Conservation (phyloP, 805 yeast genomes). For the Teunomyces cretensis region DNA sequence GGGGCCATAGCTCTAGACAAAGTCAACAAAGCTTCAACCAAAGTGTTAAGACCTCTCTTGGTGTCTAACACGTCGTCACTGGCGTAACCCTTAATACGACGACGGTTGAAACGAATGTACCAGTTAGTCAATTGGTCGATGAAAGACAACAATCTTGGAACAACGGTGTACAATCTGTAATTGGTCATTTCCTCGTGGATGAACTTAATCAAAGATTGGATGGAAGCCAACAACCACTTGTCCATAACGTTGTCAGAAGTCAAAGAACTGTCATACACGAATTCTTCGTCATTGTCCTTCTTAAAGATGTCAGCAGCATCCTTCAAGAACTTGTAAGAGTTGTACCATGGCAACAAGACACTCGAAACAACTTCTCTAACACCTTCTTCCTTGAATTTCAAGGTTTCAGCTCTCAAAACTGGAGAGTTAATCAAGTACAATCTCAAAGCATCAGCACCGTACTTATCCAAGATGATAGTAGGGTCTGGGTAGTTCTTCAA, state of each 20-base stretch:
- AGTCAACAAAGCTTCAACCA: constrained; percentile 85
- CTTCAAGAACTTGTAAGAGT: constrained; percentile 93
- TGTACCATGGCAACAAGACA: constrained; percentile 98
- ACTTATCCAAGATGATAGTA: constrained; percentile 69
- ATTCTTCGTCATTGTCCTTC: constrained; percentile 70
- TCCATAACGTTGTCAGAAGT: constrained; percentile 91
- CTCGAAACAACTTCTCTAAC: constrained; percentile 96
- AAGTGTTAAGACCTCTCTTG: constrained; percentile 80
- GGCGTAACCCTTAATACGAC: constrained; percentile 85
- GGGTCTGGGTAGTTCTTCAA: constrained; percentile 98
- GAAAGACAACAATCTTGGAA: constrained; percentile 83
- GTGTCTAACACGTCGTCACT: constrained; percentile 85
- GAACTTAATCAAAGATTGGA: constrained; percentile 83
- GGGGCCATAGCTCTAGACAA: constrained; percentile 98
- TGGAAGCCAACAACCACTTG: constrained; percentile 94
- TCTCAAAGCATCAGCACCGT: constrained; percentile 98
- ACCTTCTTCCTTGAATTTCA: constrained; percentile 98
- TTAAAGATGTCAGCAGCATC: constrained; percentile 85
- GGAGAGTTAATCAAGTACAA: constrained; percentile 96
- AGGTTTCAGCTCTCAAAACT: constrained; percentile 92
- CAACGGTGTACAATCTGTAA: constrained; percentile 93
- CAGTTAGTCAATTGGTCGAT: constrained; percentile 96
- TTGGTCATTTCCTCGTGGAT: constrained; percentile 88
- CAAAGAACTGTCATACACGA: constrained; percentile 65
- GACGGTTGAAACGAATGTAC: constrained; percentile 98